Evolutionary conservation across 1,139 yeast genomes (phyloP), one percentile per base, ranked within the genome.

Genomic region (Suhomyces taliae): DNA sequence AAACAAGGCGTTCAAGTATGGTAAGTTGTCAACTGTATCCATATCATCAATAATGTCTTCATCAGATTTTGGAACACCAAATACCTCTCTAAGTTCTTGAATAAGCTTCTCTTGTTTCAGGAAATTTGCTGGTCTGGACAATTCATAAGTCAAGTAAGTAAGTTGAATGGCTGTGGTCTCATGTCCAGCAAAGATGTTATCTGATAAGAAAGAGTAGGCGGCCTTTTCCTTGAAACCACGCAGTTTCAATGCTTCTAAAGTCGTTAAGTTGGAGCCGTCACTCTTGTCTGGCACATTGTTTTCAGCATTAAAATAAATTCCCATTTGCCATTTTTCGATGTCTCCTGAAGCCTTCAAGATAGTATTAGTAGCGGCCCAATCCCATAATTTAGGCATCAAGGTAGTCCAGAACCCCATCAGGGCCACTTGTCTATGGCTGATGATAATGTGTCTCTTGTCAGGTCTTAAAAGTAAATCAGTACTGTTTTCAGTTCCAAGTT

Each of bases 361-460:
- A 7, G 65, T 56, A 10, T 65, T 56, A 0, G 77, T 63, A 0
- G 82, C 84, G 1, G 80, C 83, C 60, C 64, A 72, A 40, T 69
- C 57, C 76, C 83, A 82, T 14, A 74, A 72, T 36, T 59, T 60
- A 1, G 91, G 90, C 72, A 79, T 68, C 50, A 79, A 66, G 0
- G 90, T 83, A 0, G 85, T 81, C 81, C 85, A 85, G 61, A 85
- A 85, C 69, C 82, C 82, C 76, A 82, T 76, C n/a, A 84, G 74
- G 0, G 87, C 79, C 37, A 80, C 83, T 37, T 74, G 66, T 37
- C 85, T 65, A 57, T 82, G 86, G 29, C 72, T 68, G 9, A 68
- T 61, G 15, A 83, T 70, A 40, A 82, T 71, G 27, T 65, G 62
- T 15, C 79, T 59, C 24, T 76, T 74, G 39, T 66, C 64, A 1